phyloP scores from a whole-genome alignment of 495 filamentous ascomycete genomes.

The Bacidia rubella region DNA sequence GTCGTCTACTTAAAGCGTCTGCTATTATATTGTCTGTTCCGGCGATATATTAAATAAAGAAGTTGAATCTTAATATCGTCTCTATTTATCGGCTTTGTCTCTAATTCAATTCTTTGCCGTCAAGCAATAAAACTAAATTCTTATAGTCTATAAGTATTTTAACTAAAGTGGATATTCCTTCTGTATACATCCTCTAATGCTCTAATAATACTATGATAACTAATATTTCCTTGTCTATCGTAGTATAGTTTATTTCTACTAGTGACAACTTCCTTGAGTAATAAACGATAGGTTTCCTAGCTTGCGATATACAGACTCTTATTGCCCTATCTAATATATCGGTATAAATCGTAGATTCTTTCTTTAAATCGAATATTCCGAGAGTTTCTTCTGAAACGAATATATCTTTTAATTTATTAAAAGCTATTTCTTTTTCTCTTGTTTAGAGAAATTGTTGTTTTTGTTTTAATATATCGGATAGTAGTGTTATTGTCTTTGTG shows the following conservation, averaged over 20 bases:
- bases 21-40: not conserved
- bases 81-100: not conserved
- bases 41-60: not conserved
- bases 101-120: not conserved
- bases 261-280: not conserved
- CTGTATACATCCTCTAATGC: not conserved
- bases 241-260: not conserved
- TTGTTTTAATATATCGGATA: constrained; percentile 15
- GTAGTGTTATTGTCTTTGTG: constrained; percentile 9
- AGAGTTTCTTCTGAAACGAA: not conserved
- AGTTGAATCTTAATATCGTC: not conserved
- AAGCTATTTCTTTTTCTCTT: not conserved
- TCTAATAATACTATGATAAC: not conserved
- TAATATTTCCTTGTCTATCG: not conserved
- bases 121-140: not conserved
- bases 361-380: not conserved
- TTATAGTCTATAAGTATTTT: not conserved
- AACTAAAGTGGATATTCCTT: not conserved
- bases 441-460: not conserved
- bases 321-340: not conserved
- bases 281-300: not conserved
- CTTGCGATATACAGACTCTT: not conserved
- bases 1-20: not conserved
- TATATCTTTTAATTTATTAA: not conserved
- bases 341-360: not conserved